Base-by-base conservation (phyloP, 2,329 filamentous ascomycete species). In the Gnomoniopsis sp. region DNA sequence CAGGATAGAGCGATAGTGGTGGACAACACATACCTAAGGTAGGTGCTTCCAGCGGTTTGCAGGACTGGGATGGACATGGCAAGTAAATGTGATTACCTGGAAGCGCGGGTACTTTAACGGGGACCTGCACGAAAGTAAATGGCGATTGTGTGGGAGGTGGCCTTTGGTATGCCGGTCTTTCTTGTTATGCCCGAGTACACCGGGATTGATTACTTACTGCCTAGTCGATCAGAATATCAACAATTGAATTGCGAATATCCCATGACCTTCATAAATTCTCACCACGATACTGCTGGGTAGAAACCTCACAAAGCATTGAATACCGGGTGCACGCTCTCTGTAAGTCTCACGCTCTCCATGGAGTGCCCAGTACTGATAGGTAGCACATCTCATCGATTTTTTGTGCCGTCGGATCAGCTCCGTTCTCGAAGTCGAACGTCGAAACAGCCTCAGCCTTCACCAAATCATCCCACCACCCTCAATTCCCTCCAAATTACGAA, bases 1-100 rank as follows among this genome's bases (percentile, higher is more conserved):
- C 34, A 59, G 55, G 34, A 55, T 61, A 55, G 47, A 61, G 49
- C 26, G 8, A 33, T 23, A 38, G 14, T n/a, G 17, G 19, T 10
- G 6, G 19, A 38, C 38, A 38, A 21, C 12, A 15, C 36, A n/a
- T 41, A n/a, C 36, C n/a, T n/a, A n/a, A n/a, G n/a, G n/a, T 48
- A 33, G 21, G 30, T 19, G 47, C 15, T 51, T 41, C 30, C 23
- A 43, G 52, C 26, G 36, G 8, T 11, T n/a, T 8, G 26, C 34
- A 43, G 17, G 34, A 38, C 49, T 44, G 51, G n/a, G 19, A 6
- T 8, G 21, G 44, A 47, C 8, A 23, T 11, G 44, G 15, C 17
- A 47, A 19, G 44, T 19, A 30, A 23, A 10, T 34, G n/a, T 33
- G n/a, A 33, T 19, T 33, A 30, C 15, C 12, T 30, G 43, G 52